phyloP scores from a whole-genome alignment of 176 grass and related monocot genomes.

The Panicum miliaceum region DNA sequence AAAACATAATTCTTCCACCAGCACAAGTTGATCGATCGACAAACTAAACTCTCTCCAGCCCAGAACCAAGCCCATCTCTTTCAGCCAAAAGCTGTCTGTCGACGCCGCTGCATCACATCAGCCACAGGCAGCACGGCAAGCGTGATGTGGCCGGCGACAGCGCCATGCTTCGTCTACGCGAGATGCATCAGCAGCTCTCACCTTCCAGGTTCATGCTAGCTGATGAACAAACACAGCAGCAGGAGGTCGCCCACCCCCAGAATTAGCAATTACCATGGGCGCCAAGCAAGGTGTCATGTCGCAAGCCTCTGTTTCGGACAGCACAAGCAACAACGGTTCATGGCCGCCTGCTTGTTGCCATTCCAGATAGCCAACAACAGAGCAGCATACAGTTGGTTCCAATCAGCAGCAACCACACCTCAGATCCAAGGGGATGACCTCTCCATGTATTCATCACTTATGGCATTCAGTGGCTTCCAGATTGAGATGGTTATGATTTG shows the following conservation, averaged over 20 bases:
- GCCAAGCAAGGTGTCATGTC: background rate
- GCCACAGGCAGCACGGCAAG: background rate
- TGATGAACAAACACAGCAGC: background rate
- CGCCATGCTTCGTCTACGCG: background rate
- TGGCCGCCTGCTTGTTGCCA: background rate
- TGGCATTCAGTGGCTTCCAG: background rate
- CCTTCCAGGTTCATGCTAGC: background rate
- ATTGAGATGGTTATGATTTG: background rate
- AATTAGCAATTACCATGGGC: constrained; percentile 1
- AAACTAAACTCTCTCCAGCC: background rate
- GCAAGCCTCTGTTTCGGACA: background rate
- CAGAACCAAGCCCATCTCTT: background rate
- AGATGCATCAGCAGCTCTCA: background rate
- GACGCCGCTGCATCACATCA: background rate
- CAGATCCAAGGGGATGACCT: background rate
- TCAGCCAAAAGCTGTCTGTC: background rate
- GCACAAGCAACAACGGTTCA: constrained; percentile 24
- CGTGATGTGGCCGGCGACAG: constrained; percentile 5
- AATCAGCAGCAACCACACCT: background rate
- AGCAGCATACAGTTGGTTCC: background rate
- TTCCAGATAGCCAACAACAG: constrained; percentile 1
- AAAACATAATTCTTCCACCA: background rate
- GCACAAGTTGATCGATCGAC: background rate
- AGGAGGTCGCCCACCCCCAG: background rate
- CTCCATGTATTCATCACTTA: background rate